Evolutionary conservation across 2,329 filamentous ascomycete species (phyloP).

Genomic region (Pochonia chlamydosporia): DNA sequence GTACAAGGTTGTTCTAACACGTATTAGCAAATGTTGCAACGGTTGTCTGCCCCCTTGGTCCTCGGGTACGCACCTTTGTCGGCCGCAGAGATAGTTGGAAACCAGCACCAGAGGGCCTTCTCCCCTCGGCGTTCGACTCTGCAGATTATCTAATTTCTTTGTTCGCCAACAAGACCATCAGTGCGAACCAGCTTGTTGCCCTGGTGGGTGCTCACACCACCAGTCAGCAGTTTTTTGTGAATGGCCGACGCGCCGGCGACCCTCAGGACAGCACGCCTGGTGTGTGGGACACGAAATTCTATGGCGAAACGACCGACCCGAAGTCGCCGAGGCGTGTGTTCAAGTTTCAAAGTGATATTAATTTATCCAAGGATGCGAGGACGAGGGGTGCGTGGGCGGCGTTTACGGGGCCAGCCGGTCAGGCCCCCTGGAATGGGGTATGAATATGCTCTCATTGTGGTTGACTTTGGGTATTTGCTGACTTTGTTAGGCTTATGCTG

Average conservation of each 20-base stretch:
- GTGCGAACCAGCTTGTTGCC: constrained; percentile 39
- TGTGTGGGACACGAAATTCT: constrained; percentile 46
- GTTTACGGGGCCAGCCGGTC: constrained; percentile 24
- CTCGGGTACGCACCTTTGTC: constrained; percentile 41
- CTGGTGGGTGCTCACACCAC: constrained; percentile 47
- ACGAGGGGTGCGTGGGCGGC: constrained; percentile 28
- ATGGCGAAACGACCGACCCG: constrained; percentile 28
- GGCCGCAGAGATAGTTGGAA: constrained; percentile 39
- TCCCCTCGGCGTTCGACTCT: constrained; percentile 34
- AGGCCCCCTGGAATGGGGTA: constrained; percentile 34
- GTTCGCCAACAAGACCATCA: constrained; percentile 47
- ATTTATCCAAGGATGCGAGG: constrained; percentile 27
- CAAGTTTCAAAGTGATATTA: constrained; percentile 34
- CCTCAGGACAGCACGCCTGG: constrained; percentile 46
- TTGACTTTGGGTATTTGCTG: neutral
- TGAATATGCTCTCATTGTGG: neutral
- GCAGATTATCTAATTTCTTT: constrained; percentile 38
- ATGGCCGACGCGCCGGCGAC: constrained; percentile 30
- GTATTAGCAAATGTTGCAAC: constrained; percentile 31
- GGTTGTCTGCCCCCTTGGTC: constrained; percentile 35
- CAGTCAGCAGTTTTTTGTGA: constrained; percentile 39
- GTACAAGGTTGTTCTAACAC: neutral
- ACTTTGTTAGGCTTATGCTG: constrained; percentile 36
- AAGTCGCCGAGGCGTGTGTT: constrained; percentile 26
- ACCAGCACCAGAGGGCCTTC: constrained; percentile 31